A percentile compares a stretch with the other conserved stretches of the same genome.
These are phyloP conservation scores for Salvia splendens DNA, from an alignment of 257 asterid species.

Conservation along the genomic window DNA sequence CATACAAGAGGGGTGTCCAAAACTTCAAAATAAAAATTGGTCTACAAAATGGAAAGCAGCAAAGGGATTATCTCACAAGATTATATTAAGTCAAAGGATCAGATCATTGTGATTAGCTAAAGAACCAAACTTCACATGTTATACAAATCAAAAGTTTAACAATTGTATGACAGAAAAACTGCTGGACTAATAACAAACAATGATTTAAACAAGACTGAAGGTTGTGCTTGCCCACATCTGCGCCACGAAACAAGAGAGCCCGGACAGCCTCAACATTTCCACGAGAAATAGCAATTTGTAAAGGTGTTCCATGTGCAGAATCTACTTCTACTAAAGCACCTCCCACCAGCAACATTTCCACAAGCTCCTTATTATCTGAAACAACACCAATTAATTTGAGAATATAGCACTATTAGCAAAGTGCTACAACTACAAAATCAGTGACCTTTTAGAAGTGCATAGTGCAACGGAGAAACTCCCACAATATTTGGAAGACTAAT, in stretches of 20 bases:
- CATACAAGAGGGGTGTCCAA: slow-evolving; percentile 22
- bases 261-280: slow-evolving; percentile 30
- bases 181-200: not conserved
- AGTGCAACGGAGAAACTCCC: slow-evolving; percentile 33
- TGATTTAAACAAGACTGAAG: not conserved
- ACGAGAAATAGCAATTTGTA: slow-evolving; percentile 29
- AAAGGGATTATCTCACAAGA: no score
- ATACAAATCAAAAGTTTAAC: not conserved
- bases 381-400: not conserved
- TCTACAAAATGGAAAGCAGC: slow-evolving; percentile 25
- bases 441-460: slow-evolving; percentile 28
- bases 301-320: slow-evolving; percentile 37
- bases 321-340: slow-evolving; percentile 31
- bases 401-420: no score
- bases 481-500: not conserved
- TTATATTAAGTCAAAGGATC: no score
- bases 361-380: slow-evolving; percentile 36
- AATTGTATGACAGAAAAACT: no score
- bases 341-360: slow-evolving; percentile 26
- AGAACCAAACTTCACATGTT: no score
- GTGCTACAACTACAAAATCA: not conserved
- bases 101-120: no score
- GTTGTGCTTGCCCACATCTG: slow-evolving; percentile 22
- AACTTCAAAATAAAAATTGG: slow-evolving; percentile 11
- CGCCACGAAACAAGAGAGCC: not conserved